A percentile compares a stretch with the other conserved stretches of the same genome.
Conservation (phyloP, 2,329 filamentous ascomycete genomes). For the Neocucurbitaria cava region DNA sequence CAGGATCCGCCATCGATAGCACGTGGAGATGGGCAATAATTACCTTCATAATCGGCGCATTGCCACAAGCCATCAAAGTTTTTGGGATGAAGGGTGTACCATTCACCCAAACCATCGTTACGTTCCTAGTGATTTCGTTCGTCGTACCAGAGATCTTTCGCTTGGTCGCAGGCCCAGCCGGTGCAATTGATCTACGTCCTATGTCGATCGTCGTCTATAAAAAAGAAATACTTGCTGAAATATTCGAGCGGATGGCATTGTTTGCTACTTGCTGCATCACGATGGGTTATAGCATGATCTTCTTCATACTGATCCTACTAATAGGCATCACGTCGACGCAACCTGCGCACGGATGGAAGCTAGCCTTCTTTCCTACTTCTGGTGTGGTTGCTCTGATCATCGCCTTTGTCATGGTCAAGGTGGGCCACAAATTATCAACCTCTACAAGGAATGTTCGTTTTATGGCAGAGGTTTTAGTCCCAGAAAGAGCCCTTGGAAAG, state of each 20-base stretch:
- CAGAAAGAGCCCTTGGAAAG: not conserved
- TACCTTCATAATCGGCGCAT: not conserved
- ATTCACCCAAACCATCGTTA: not conserved
- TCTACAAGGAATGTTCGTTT: not conserved
- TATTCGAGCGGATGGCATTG: too few species aligned
- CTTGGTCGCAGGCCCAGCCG: not conserved
- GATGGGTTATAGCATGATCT: too few species aligned
- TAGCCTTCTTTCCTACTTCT: too few species aligned
- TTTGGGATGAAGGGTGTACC: slow-evolving; percentile 4
- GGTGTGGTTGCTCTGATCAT: not conserved
- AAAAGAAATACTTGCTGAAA: not conserved
- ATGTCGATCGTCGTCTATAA: not conserved
- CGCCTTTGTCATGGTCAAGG: not conserved
- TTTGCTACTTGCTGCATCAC: too few species aligned
- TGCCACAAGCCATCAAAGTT: slow-evolving; percentile 9
- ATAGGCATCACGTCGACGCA: too few species aligned
- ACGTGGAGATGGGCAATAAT: slow-evolving; percentile 1
- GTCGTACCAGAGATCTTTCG: slow-evolving; percentile 2
- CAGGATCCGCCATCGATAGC: slow-evolving; percentile 1
- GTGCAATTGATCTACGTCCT: not conserved
- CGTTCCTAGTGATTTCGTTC: not conserved
- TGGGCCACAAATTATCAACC: not conserved
- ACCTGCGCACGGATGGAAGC: too few species aligned
- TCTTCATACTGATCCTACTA: too few species aligned
- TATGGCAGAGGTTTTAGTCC: not conserved